phyloP scores from a whole-genome alignment of 192 early-diverging fungal species.

The Backusella parvicylindrica region DNA sequence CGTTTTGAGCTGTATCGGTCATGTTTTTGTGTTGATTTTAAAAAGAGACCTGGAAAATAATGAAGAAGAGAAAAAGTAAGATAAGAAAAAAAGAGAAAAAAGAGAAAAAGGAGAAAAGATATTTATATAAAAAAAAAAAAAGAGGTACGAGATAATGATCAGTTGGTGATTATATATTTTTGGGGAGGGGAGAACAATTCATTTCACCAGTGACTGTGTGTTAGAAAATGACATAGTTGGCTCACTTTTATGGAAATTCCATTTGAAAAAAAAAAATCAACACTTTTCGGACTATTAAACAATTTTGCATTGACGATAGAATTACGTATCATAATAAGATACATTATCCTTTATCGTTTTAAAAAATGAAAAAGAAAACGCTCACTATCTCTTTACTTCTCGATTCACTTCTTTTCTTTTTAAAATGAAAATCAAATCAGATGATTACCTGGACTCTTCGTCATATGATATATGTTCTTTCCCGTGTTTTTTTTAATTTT shows the following conservation, averaged over 20 bases:
- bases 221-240: not conserved
- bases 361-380: not conserved
- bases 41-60: not conserved
- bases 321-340: not conserved
- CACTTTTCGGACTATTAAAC: not conserved
- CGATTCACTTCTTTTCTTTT: not conserved
- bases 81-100: not conserved
- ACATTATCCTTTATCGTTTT: not conserved
- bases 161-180: not conserved
- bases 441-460: not conserved
- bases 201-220: not conserved
- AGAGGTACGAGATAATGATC: conserved; percentile 3
- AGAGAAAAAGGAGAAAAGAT: not conserved
- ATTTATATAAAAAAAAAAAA: not conserved
- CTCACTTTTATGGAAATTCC: not conserved
- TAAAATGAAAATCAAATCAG: not conserved
- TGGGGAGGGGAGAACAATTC: not conserved
- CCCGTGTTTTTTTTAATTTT: not conserved
- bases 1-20: conserved; percentile 10
- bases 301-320: not conserved
- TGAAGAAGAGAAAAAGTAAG: not conserved
- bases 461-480: not conserved
- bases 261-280: not conserved
- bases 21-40: not conserved
- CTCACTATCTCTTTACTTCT: not conserved